Evolutionary conservation across 2,329 filamentous ascomycete genomes (phyloP).

Genomic region (Colletotrichum sp.): DNA sequence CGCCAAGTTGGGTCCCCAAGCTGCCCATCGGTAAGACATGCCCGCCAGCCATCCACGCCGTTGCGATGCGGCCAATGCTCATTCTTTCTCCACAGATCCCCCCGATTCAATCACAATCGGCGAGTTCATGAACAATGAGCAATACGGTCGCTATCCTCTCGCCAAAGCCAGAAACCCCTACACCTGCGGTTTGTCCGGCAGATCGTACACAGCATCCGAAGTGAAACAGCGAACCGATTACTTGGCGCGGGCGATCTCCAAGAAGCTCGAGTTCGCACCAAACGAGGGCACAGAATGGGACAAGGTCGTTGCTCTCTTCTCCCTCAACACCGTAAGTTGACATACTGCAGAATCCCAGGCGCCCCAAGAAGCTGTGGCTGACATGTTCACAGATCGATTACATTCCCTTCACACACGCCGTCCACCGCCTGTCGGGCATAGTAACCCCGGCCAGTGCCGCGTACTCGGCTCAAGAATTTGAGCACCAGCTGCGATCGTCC

Average conservation of each 20-base stretch:
- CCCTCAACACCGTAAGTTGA: conserved; percentile 74
- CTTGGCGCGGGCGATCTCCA: conserved; percentile 71
- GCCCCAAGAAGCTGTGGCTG: background rate
- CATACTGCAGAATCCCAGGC: background rate
- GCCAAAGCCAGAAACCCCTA: conserved; percentile 72
- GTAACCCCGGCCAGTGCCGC: conserved; percentile 77
- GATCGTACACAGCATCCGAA: conserved; percentile 67
- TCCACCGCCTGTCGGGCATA: conserved; percentile 77
- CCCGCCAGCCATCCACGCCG: background rate
- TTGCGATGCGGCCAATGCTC: background rate
- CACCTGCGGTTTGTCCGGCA: conserved; percentile 77
- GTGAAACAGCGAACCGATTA: conserved; percentile 69
- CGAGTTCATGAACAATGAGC: conserved; percentile 79
- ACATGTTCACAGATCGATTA: conserved; percentile 69
- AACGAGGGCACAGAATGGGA: conserved; percentile 80
- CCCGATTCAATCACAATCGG: conserved; percentile 78
- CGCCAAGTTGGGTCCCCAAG: conserved; percentile 66
- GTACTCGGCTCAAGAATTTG: conserved; percentile 72
- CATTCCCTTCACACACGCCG: conserved; percentile 73
- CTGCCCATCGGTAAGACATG: conserved; percentile 56
- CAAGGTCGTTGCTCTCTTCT: conserved; percentile 78
- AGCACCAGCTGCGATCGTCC: conserved; percentile 74
- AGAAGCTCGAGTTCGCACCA: conserved; percentile 74
- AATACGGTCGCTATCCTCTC: conserved; percentile 69
- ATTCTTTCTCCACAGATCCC: conserved; percentile 45